Base-by-base conservation (phyloP, 257 asterid genomes). In the Agastache rugosa region DNA sequence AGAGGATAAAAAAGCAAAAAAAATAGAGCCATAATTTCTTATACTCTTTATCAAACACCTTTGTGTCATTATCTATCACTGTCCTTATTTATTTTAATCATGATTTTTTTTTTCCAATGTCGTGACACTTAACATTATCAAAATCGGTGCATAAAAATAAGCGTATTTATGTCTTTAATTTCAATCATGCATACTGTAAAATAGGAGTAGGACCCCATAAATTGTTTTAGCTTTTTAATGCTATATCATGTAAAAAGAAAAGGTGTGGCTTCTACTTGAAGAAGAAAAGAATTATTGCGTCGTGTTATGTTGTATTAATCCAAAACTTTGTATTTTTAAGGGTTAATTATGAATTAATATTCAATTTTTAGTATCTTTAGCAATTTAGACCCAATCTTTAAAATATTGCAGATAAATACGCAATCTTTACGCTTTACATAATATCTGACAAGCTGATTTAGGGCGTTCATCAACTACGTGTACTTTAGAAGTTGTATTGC, bases 11-110 rank as follows among this genome's bases (percentile, higher is more conserved):
- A 51, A 6, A 31, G 25, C 6, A 5, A 31, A 31, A 31, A 31
- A 76, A 70, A 67, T 11, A 39, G 29, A 41, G 62, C 14, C 77
- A 79, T 84, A 75, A 78, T 84, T 69, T 71, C 68, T 63, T 48
- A 27, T 50, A 27, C 78, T 27, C 67, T 61, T 22, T 73, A 67
- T 83, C 75, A 71, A 75, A 60, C 68, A 80, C 45, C 80, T 80
- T 87, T 78, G 68, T 76, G 89, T 85, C 86, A 29, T 84, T 71
- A 74, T 87, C 87, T 58, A n/a, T 84, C 87, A 70, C 79, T 17
- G 56, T 85, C 81, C 34, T 41, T 35, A 63, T 29, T 83, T 63
- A 72, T 34, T 81, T 67, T 64, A 71, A 79, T 78, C 68, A 50
- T 55, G 22, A 8, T 25, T 29, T 39, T 65, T 47, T 9, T 29